Base-by-base conservation (phyloP, 23 red algal genomes). In the Cyanidiococcus yangmingshanensis region DNA sequence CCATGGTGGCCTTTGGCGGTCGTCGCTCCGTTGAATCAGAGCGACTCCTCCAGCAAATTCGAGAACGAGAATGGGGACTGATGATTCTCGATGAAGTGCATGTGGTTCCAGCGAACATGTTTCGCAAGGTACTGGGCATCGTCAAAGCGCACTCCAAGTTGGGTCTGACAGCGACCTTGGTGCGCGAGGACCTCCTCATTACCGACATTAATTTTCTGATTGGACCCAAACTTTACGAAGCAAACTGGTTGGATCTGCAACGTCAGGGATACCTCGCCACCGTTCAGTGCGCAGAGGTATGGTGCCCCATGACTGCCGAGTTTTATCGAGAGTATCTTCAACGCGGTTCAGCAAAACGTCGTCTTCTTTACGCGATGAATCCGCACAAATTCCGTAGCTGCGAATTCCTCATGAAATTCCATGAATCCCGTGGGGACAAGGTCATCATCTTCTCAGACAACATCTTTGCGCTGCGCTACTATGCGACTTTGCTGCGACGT, bases 331-430 rank as follows among this genome's bases (percentile, higher is more conserved):
- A 90, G 74, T 96, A 96, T 78, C 79, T 96, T 45, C 54, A 74
- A 51, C 78, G 80, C 37, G 76, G 58, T 68, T 74, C 92, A 0
- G 83, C 75, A 40, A 82, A 87, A 37, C 74, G 84, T 30, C 90
- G 90, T 87, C 87, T 96, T 30, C 74, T 96, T 39, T 96, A 96
- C 80, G 87, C 87, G n/a, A 96, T 96, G 92, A 96, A 96, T 74
- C 92, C 92, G 41, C 90, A 90, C 76, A 96, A 96, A 77, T 89
- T 90, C 57, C 92, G 89, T n/a, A 90, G 82, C 67, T 89, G 84
- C 57, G 82, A 96, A 40, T 96, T 84, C 67, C 76, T 96, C 33
- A 87, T 96, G 37, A 86, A 87, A 15, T 96, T 91, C 75, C 92
- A 96, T 51, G 87, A 90, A 75, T 80, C 86, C 33, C 79, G 88